Percentiles rank a stretch among this genome's conserved stretches.
Conservation (phyloP, 164 flowering plant genomes). For the Cinnamomum micranthum region DNA sequence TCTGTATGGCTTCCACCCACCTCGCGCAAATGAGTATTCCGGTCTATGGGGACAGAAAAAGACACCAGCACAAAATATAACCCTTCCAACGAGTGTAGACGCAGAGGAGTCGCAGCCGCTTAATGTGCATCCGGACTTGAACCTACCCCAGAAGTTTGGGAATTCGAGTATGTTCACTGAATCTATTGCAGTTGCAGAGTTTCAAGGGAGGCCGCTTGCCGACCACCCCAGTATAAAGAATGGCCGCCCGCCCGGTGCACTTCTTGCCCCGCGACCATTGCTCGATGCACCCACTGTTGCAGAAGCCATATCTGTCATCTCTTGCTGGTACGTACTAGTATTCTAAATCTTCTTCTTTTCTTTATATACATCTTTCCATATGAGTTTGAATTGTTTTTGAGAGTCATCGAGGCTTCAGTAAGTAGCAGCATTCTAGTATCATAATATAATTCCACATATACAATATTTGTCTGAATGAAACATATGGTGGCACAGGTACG, state of each 20-base stretch:
- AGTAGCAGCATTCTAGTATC: not conserved
- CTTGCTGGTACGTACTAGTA: slow-evolving; percentile 73
- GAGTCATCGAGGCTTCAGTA: too few relatives aligned
- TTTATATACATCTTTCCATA: not conserved
- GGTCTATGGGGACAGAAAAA: slow-evolving; percentile 61
- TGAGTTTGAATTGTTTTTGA: not conserved
- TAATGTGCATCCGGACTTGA: slow-evolving; percentile 53
- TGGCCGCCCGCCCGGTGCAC: slow-evolving; percentile 88
- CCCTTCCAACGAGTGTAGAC: slow-evolving; percentile 16
- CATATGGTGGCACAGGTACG: slow-evolving; percentile 32
- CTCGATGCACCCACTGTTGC: slow-evolving; percentile 92
- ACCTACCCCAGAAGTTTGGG: slow-evolving; percentile 64
- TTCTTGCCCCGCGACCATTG: slow-evolving; percentile 54
- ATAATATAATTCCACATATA: not conserved
- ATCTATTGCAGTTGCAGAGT: slow-evolving; percentile 79
- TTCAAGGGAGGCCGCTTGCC: slow-evolving; percentile 83
- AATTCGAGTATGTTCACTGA: slow-evolving; percentile 66
- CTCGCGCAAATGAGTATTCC: slow-evolving; percentile 58
- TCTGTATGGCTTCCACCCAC: slow-evolving; percentile 78
- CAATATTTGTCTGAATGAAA: not conserved
- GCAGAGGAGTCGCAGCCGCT: slow-evolving; percentile 52
- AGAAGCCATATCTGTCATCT: slow-evolving; percentile 87
- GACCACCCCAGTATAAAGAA: slow-evolving; percentile 73
- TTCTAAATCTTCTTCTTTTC: not conserved
- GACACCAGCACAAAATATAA: slow-evolving; percentile 22